Base-by-base conservation (phyloP, 768 basidiomycete species). In the Megacollybia marginata region DNA sequence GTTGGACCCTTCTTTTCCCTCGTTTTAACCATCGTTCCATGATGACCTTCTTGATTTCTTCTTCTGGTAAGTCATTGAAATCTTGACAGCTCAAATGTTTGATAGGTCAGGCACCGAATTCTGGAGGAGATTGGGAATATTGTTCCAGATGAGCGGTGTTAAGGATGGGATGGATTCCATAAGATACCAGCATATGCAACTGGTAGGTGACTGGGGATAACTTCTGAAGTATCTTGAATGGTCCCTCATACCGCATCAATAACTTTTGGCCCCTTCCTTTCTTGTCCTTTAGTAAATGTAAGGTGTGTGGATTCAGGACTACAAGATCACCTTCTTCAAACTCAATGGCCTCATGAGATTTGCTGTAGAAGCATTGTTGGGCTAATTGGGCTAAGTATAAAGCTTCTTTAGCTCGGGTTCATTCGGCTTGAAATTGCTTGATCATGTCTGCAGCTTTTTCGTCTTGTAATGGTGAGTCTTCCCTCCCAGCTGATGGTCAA, bases 181-280 rank as follows among this genome's bases (percentile, higher is more conserved):
- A 36, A 36, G 62, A 9, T 48, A 46, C 4, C 61, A 48, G 53
- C 19, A 62, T 11, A 12, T 52, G 15, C 8, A 61, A 15, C 13
- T 51, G 51, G 48, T 60, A 62, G 15, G 54, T 54, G 7, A 57
- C 44, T 6, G 56, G 58, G 46, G 54, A 58, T 3, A 65, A 33
- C 33, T 53, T 58, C 35, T 57, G 43, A 28, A 44, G 9, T 11
- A 44, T 19, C 43, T 44, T 19, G 19, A 44, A 44, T 10, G 43
- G 43, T 44, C 43, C 43, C 11, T 44, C 43, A 20, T 44, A 44
- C 19, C 19, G 10, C 43, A 44, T 44, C 19, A n/a, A n/a, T n/a
- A n/a, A n/a, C n/a, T n/a, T n/a, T n/a, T n/a, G n/a, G n/a, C n/a
- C n/a, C n/a, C n/a, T 11, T 10, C 9, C 11, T 9, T 19, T 44